phyloP scores from a whole-genome alignment of 1,284 basidiomycete species.

The Phylloporus gajari region DNA sequence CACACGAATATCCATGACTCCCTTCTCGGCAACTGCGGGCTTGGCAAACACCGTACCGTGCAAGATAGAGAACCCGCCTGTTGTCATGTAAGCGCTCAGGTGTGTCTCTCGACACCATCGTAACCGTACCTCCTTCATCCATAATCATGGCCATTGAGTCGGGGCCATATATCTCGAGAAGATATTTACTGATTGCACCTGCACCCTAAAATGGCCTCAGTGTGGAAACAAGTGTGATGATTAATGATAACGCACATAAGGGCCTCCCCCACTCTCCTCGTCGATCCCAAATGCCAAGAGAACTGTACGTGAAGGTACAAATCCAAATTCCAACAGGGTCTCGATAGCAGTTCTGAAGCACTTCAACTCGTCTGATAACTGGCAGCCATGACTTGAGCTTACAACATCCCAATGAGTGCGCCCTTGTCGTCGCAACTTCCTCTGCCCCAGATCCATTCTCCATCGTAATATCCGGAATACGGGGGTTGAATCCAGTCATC shows the following conservation, averaged over 20 bases:
- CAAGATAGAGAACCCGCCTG: constrained; percentile 49
- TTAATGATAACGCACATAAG: constrained; percentile 47
- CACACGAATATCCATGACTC: constrained; percentile 67
- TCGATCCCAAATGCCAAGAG: constrained; percentile 76
- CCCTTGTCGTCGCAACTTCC: constrained; percentile 73
- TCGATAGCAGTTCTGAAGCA: constrained; percentile 60
- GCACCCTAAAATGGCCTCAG: constrained; percentile 55
- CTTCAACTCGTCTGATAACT: neutral
- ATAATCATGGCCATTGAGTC: constrained; percentile 67
- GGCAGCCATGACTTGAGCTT: constrained; percentile 24
- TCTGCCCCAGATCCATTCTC: constrained; percentile 68
- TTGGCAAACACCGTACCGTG: constrained; percentile 56
- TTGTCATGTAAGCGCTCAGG: neutral
- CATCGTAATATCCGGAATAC: constrained; percentile 61
- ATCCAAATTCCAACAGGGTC: constrained; percentile 61
- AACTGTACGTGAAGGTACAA: constrained; percentile 63
- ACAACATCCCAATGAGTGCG: constrained; percentile 68
- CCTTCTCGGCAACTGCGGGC: constrained; percentile 73
- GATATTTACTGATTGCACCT: constrained; percentile 52
- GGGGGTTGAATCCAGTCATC: constrained; percentile 64
- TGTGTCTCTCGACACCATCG: neutral
- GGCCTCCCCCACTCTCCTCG: constrained; percentile 67
- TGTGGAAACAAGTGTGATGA: constrained; percentile 16
- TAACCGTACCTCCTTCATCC: constrained; percentile 55
- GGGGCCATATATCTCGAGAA: constrained; percentile 62